These are phyloP conservation scores for Cadophora sp. DNA, from an alignment of 2,329 filamentous ascomycete species.

Conservation along the genomic window DNA sequence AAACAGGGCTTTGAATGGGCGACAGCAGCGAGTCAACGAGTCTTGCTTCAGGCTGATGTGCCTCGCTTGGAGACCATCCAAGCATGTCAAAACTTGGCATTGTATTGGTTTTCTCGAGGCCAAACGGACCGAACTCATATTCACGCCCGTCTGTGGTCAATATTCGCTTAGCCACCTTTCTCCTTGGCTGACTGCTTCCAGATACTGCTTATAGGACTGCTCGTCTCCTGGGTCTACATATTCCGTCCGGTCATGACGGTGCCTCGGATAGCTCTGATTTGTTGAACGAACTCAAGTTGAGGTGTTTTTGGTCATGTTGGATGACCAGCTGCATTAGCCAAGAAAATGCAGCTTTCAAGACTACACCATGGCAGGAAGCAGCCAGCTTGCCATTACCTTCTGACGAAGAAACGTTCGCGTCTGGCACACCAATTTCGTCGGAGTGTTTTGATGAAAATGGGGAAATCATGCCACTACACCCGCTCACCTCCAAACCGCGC, in stretches of 20 bases:
- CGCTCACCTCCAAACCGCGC: not conserved
- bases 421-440: not conserved
- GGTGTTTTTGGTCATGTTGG: slow-evolving; percentile 5
- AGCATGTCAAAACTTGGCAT: slow-evolving; percentile 7
- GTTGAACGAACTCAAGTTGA: not conserved
- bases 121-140: slow-evolving; percentile 3
- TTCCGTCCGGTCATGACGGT: not conserved
- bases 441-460: not conserved
- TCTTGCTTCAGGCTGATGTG: not conserved
- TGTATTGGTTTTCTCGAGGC: not conserved
- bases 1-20: slow-evolving; percentile 5
- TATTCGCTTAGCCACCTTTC: not conserved
- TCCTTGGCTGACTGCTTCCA: not conserved
- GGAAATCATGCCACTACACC: not conserved
- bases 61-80: slow-evolving; percentile 1
- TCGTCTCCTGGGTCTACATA: not conserved
- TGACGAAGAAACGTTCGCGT: not conserved
- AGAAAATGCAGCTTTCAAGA: slow-evolving; percentile 1
- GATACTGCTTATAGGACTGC: slow-evolving; percentile 4
- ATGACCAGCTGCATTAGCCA: not conserved
- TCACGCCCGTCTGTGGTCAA: not conserved
- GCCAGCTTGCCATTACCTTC: not conserved
- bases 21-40: not conserved
- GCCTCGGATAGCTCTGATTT: not conserved
- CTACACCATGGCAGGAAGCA: not conserved